Percentiles rank a stretch among this genome's conserved stretches.
Conservation (phyloP, 805 yeast species). For the Wickerhamiella azyma region DNA sequence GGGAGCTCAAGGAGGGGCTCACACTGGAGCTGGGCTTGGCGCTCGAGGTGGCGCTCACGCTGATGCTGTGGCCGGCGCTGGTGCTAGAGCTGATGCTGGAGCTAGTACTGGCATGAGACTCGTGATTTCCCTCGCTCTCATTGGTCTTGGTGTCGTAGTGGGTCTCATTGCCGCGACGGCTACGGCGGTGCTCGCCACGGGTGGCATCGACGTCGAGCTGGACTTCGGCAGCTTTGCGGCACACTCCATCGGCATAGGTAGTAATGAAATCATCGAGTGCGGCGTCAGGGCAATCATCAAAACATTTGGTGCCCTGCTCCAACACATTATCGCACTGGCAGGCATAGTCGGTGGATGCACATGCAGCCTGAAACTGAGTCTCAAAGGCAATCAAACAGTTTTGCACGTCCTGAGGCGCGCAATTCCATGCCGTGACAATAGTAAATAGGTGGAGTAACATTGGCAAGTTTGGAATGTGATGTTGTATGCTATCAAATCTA, state of each 20-base stretch:
- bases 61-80: too few relatives aligned
- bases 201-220: background rate
- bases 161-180: too few relatives aligned
- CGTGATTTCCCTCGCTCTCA: too few relatives aligned
- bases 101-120: too few relatives aligned
- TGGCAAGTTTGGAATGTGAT: background rate
- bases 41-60: too few relatives aligned
- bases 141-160: too few relatives aligned
- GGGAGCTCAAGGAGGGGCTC: too few relatives aligned
- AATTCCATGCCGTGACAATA: background rate
- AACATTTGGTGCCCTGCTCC: conserved; percentile 3
- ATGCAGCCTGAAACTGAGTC: background rate
- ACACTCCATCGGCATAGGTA: conserved; percentile 6
- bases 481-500: background rate
- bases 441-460: background rate
- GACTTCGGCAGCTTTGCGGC: conserved; percentile 4
- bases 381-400: conserved; percentile 1
- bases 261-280: conserved; percentile 5
- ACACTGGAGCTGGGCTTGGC: too few relatives aligned
- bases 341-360: background rate
- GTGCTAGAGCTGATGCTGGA: too few relatives aligned
- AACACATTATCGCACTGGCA: conserved; percentile 3
- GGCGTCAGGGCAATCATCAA: conserved; percentile 6
- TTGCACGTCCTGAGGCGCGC: conserved; percentile 4
- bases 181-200: too few relatives aligned